A percentile compares a stretch with the other conserved stretches of the same genome.
phyloP scores from a whole-genome alignment of 129 eudicot genomes.

The Flaveria bidentis region DNA sequence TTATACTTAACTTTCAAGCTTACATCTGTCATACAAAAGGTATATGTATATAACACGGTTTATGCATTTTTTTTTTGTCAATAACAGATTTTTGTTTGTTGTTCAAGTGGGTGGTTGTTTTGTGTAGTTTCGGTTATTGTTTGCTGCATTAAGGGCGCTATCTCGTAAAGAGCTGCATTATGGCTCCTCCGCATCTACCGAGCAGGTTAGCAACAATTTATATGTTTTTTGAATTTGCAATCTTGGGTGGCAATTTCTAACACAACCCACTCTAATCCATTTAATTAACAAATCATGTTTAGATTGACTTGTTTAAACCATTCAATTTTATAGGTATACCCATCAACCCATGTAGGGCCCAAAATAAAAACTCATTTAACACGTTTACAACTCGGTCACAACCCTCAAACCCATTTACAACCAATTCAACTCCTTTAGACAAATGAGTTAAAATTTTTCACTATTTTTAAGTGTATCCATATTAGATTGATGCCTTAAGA shows the following conservation, averaged over 20 bases:
- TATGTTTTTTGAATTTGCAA: too few relatives aligned
- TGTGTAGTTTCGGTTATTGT: slow-evolving; percentile 52
- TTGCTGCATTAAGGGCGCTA: slow-evolving; percentile 52
- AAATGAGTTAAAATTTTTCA: neutral
- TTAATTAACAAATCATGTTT: neutral
- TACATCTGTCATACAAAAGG: slow-evolving; percentile 62
- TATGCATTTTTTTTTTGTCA: neutral
- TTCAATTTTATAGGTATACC: neutral
- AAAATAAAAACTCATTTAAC: neutral
- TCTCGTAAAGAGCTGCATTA: slow-evolving; percentile 61
- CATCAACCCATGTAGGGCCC: neutral
- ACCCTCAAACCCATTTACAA: too few relatives aligned
- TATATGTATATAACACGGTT: slow-evolving; percentile 5
- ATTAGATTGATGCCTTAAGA: neutral
- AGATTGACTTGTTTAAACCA: too few relatives aligned
- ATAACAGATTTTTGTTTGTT: neutral
- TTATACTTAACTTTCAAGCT: slow-evolving; percentile 71
- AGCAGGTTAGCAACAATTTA: slow-evolving; percentile 39
- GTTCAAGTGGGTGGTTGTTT: slow-evolving; percentile 9
- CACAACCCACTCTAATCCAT: neutral
- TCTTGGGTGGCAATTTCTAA: neutral
- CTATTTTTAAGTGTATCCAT: neutral
- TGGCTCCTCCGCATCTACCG: slow-evolving; percentile 58
- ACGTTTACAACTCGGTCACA: neutral
- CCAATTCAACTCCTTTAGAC: neutral